Percentiles rank a stretch among this genome's conserved stretches.
Evolutionary conservation across 2,329 filamentous ascomycete species (phyloP).

Genomic region (Huntiella abstrusa): DNA sequence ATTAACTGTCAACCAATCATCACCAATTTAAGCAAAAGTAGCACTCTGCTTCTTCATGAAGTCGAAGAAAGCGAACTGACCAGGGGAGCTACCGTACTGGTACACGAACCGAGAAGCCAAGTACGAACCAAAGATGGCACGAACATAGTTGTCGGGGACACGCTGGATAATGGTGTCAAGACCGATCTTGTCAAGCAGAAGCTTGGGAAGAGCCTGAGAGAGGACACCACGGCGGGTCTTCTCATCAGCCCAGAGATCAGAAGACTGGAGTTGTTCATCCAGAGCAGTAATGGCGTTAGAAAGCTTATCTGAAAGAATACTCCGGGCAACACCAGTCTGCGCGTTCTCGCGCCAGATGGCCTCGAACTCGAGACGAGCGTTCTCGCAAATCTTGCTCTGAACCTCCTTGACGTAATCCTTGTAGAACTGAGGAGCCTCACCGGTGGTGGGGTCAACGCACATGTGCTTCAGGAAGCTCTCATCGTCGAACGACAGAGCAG

Average conservation of each 20-base stretch:
- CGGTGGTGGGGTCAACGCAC: constrained; percentile 54
- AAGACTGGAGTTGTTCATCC: constrained; percentile 88
- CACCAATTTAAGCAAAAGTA: neutral
- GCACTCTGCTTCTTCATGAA: constrained; percentile 41
- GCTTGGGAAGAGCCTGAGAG: constrained; percentile 64
- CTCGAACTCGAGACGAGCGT: constrained; percentile 87
- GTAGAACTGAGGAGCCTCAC: constrained; percentile 76
- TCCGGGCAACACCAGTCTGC: constrained; percentile 58
- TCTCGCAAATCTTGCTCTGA: constrained; percentile 76
- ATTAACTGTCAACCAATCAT: no score
- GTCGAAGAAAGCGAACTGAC: constrained; percentile 96
- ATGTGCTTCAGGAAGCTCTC: constrained; percentile 76
- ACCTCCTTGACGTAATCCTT: constrained; percentile 80
- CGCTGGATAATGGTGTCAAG: constrained; percentile 71
- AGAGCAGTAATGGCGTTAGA: constrained; percentile 88
- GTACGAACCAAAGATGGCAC: constrained; percentile 91
- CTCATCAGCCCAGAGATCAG: constrained; percentile 74
- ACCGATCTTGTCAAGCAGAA: constrained; percentile 77
- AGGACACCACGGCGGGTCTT: constrained; percentile 62
- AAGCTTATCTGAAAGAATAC: constrained; percentile 78
- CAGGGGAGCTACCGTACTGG: constrained; percentile 77
- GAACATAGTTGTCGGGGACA: constrained; percentile 80
- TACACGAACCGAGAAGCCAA: constrained; percentile 93
- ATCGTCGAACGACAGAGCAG: constrained; percentile 87
- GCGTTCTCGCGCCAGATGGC: constrained; percentile 94